Conservation (phyloP, 176 grass and related monocot species). For the Avena insularis region DNA sequence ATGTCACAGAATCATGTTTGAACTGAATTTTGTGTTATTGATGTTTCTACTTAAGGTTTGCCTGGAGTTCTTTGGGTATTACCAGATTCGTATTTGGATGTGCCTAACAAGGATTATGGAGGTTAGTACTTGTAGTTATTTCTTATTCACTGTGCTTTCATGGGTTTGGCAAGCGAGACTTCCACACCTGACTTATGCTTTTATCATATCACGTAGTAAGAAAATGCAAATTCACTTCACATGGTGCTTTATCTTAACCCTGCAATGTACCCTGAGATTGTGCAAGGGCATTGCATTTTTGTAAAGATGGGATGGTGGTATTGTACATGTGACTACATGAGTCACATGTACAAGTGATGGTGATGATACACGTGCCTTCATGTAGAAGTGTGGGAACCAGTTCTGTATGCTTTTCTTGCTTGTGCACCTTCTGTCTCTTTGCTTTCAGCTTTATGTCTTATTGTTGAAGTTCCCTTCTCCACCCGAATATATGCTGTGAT, state of each 20-base stretch:
- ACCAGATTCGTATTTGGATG: constrained; percentile 98
- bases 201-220: background rate
- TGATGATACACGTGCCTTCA: background rate
- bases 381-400: background rate
- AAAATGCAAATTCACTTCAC: background rate
- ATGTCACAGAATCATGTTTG: background rate
- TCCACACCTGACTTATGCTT: background rate
- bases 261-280: background rate
- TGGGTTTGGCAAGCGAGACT: background rate
- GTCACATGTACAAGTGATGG: background rate
- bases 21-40: constrained; percentile 23
- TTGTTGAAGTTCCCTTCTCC: background rate
- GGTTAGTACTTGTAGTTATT: constrained; percentile 46
- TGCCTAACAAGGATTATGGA: constrained; percentile 99
- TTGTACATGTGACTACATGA: background rate
- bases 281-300: background rate
- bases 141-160: constrained; percentile 4
- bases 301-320: background rate
- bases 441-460: background rate
- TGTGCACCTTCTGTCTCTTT: background rate
- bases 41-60: constrained; percentile 57
- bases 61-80: constrained; percentile 99
- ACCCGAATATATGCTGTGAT: background rate
- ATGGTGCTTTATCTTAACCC: background rate
- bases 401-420: background rate